Percentiles rank a stretch among this genome's conserved stretches.
phyloP scores from a whole-genome alignment of 2,329 filamentous ascomycete genomes.

The Ophiosphaerella korrae region DNA sequence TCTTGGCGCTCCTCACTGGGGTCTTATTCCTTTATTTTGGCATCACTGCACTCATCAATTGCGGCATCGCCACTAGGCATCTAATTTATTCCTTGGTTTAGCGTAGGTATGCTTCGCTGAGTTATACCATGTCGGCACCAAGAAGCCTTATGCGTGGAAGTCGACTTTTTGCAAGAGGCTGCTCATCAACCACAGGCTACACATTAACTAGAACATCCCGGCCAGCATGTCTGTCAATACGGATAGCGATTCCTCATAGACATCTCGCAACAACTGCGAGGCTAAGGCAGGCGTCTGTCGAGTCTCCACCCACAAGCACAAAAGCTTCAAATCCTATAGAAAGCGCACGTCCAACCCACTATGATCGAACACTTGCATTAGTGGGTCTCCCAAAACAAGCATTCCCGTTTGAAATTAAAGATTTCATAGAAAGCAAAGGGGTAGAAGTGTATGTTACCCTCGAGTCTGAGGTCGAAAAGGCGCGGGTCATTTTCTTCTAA shows the following conservation, averaged over 20 bases:
- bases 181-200: conserved; percentile 2
- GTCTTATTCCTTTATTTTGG: too few relatives aligned
- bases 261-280: background rate
- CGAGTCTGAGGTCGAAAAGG: background rate
- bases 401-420: conserved; percentile 15
- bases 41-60: too few relatives aligned
- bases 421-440: conserved; percentile 18
- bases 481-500: conserved; percentile 4
- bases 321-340: background rate
- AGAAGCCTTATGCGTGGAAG: conserved; percentile 14
- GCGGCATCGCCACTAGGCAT: too few relatives aligned
- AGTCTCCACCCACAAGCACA: background rate
- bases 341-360: background rate
- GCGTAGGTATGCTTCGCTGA: too few relatives aligned
- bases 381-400: conserved; percentile 12
- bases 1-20: too few relatives aligned
- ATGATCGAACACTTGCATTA: conserved; percentile 16
- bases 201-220: background rate
- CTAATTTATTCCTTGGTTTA: too few relatives aligned
- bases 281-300: background rate
- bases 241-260: background rate
- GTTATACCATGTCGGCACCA: conserved; percentile 18
- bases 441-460: conserved; percentile 23
- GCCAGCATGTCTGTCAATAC: background rate
- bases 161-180: conserved; percentile 15